Conservation (phyloP, 257 asterid species). For the Solanum dulcamara region DNA sequence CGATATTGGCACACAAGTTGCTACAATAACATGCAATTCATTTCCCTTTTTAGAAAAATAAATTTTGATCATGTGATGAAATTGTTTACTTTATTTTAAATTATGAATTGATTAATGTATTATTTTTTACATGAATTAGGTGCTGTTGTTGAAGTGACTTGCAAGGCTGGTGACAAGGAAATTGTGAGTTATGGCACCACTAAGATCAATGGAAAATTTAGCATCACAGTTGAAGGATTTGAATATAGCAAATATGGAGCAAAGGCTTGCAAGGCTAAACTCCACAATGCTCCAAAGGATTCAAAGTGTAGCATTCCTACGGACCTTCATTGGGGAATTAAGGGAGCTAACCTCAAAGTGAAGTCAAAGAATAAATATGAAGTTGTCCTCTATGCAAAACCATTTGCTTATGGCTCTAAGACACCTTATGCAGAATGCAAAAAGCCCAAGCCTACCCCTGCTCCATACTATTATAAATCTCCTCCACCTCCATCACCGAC, state of each 20-base stretch:
- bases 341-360: constrained; percentile 47
- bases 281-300: constrained; percentile 31
- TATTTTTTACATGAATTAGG: constrained; percentile 12
- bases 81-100: neutral
- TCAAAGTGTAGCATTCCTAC: constrained; percentile 53
- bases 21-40: neutral
- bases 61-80: neutral
- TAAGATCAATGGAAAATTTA: constrained; percentile 52
- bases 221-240: constrained; percentile 24
- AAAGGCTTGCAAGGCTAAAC: neutral
- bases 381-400: constrained; percentile 49
- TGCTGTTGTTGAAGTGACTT: constrained; percentile 46
- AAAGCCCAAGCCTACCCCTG: constrained; percentile 31
- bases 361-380: constrained; percentile 46
- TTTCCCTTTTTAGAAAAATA: neutral
- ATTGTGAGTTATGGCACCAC: constrained; percentile 57
- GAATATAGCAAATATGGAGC: neutral
- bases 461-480: constrained; percentile 33
- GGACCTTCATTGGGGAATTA: constrained; percentile 32
- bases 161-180: constrained; percentile 16
- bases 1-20: neutral
- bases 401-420: constrained; percentile 62
- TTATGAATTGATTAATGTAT: neutral
- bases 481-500: neutral
- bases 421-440: constrained; percentile 33